Evolutionary conservation across 2,329 filamentous ascomycete species (phyloP).

Genomic region (Botrytis elliptica): DNA sequence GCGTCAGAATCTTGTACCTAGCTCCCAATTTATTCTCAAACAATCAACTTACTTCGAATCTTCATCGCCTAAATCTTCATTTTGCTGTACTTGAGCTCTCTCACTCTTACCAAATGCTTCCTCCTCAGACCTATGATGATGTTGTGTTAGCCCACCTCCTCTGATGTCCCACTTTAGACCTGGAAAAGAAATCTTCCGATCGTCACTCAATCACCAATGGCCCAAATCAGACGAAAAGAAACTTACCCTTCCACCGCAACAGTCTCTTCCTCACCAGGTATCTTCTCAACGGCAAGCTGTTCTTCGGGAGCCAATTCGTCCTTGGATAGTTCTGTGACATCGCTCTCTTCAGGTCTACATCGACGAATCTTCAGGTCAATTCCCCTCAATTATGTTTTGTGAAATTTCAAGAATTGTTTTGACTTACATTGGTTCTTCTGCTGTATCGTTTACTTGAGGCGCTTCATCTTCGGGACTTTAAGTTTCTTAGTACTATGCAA

Average conservation of each 20-base stretch:
- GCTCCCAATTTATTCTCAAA: background rate
- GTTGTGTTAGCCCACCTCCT: background rate
- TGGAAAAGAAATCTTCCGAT: background rate
- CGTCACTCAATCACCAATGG: background rate
- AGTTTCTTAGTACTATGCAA: background rate
- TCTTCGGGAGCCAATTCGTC: background rate
- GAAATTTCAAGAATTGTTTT: background rate
- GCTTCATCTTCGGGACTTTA: background rate
- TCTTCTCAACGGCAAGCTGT: background rate
- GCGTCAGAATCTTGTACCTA: background rate
- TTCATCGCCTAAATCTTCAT: background rate
- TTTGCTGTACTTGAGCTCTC: background rate
- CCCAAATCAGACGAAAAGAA: background rate
- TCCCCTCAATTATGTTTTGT: background rate
- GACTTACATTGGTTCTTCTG: background rate
- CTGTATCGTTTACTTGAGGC: background rate
- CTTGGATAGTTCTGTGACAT: background rate
- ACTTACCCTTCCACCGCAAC: background rate
- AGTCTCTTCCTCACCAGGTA: slow-evolving; percentile 8
- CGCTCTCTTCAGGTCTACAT: background rate
- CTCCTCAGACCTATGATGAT: background rate
- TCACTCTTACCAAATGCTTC: background rate
- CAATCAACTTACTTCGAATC: background rate
- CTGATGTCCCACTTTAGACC: background rate
- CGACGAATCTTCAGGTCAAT: background rate